Evolutionary conservation across 139 green algal genomes (phyloP).

Genomic region (Medakamo hakoo): DNA sequence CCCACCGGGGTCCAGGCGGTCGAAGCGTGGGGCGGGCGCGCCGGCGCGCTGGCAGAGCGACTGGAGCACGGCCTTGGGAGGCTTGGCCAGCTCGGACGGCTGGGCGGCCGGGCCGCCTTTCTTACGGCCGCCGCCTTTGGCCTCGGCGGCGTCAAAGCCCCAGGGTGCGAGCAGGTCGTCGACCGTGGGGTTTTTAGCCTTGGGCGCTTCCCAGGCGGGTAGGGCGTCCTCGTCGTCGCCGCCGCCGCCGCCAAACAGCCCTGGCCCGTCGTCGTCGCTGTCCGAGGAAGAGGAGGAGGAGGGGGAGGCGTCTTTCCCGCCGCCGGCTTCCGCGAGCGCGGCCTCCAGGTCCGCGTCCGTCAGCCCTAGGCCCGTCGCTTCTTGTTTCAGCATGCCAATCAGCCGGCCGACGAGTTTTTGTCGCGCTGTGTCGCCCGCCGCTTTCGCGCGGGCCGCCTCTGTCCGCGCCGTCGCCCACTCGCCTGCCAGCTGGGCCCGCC

Average conservation of each 20-base stretch:
- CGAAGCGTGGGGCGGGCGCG: slow-evolving; percentile 49
- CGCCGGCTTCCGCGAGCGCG: neutral
- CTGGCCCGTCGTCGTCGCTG: slow-evolving; percentile 3
- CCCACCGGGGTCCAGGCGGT: slow-evolving; percentile 34
- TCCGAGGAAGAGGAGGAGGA: neutral
- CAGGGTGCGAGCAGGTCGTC: slow-evolving; percentile 8
- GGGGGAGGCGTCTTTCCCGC: neutral
- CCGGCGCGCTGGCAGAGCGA: slow-evolving; percentile 56
- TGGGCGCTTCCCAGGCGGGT: neutral
- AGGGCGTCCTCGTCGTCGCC: slow-evolving; percentile 4
- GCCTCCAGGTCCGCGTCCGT: slow-evolving; percentile 11
- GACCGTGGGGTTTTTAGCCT: neutral
- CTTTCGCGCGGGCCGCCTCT: slow-evolving; percentile 38
- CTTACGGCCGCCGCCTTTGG: neutral
- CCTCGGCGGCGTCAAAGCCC: neutral
- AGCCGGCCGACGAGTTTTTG: slow-evolving; percentile 57
- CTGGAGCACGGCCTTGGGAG: slow-evolving; percentile 64
- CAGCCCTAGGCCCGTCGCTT: slow-evolving; percentile 29
- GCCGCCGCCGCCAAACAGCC: slow-evolving; percentile 21
- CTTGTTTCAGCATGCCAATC: slow-evolving; percentile 52
- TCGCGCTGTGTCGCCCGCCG: slow-evolving; percentile 38
- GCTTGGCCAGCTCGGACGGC: slow-evolving; percentile 7
- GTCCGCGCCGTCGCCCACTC: slow-evolving; percentile 15
- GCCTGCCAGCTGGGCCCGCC: slow-evolving; percentile 13
- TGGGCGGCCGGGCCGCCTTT: neutral